A percentile compares a stretch with the other conserved stretches of the same genome.
phyloP scores from a whole-genome alignment of 305 asterid genomes.

The Solanum hybrid region DNA sequence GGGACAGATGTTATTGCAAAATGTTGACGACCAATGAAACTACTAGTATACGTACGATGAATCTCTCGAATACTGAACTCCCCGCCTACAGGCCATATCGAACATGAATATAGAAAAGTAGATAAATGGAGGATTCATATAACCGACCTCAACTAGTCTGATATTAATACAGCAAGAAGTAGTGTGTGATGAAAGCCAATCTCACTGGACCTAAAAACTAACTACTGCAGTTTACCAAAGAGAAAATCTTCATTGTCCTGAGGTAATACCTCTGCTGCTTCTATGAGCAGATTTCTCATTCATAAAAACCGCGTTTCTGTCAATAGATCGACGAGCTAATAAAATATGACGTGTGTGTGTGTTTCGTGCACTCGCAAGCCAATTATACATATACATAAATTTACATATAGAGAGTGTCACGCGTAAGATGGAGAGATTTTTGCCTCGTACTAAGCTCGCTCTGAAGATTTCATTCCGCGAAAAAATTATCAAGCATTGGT shows the following conservation, averaged over 20 bases:
- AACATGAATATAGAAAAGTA: background rate
- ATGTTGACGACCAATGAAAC: background rate
- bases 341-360: background rate
- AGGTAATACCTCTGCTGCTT: constrained; percentile 1
- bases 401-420: background rate
- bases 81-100: background rate
- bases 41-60: background rate
- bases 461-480: background rate
- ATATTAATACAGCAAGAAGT: background rate
- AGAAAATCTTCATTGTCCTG: background rate
- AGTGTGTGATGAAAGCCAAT: background rate
- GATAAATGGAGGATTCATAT: background rate
- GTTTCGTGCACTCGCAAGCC: background rate
- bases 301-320: background rate
- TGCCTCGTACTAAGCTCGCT: background rate
- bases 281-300: background rate
- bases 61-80: too few species aligned
- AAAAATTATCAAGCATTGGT: background rate
- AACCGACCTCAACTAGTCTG: background rate
- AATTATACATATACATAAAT: background rate
- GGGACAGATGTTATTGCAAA: background rate
- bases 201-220: background rate
- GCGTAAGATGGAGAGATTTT: background rate
- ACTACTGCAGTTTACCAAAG: background rate
- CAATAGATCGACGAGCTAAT: background rate